Base-by-base conservation (phyloP, 139 green algal genomes). In the Chlamydomonas sp. region DNA sequence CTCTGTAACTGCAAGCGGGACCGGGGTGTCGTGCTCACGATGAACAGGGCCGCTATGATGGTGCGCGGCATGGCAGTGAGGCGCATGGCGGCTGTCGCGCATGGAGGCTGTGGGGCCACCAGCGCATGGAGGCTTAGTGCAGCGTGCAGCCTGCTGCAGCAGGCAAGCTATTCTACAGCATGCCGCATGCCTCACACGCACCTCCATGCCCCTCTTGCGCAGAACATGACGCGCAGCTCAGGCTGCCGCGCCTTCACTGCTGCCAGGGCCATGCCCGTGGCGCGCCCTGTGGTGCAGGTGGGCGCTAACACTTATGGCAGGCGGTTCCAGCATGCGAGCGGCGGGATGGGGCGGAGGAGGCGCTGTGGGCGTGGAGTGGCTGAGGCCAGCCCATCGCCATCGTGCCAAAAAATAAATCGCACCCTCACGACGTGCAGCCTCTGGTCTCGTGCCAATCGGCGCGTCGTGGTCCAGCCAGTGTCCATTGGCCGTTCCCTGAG, bases 201-300 rank as follows among this genome's bases (percentile, higher is more conserved):
- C n/a, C n/a, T n/a, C n/a, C n/a, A n/a, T n/a, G n/a, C n/a, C n/a
- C n/a, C n/a, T n/a, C n/a, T n/a, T n/a, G n/a, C n/a, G n/a, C n/a
- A n/a, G n/a, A n/a, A n/a, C n/a, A n/a, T n/a, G n/a, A n/a, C n/a
- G n/a, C n/a, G n/a, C n/a, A n/a, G n/a, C n/a, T n/a, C n/a, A n/a
- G 59, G 16, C 48, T 43, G 54, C 61, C 67, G 76, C 26, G 65
- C 76, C n/a, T 81, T 81, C 76, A 78, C 71, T 48, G 50, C 76
- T 36, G 67, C 67, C 26, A 24, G 72, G 65, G 43, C 68, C 35
- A 64, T 83, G 72, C 72, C 76, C 22, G 58, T 49, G 34, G 72
- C 69, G 26, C 38, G 72, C 2, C 76, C 76, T 3, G 64, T 83
- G 66, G 63, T 75, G 72, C 72, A 79, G 49, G 58, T 63, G 36